Base-by-base conservation (phyloP, 2,329 filamentous ascomycete genomes). In the Nothophoma quercina region DNA sequence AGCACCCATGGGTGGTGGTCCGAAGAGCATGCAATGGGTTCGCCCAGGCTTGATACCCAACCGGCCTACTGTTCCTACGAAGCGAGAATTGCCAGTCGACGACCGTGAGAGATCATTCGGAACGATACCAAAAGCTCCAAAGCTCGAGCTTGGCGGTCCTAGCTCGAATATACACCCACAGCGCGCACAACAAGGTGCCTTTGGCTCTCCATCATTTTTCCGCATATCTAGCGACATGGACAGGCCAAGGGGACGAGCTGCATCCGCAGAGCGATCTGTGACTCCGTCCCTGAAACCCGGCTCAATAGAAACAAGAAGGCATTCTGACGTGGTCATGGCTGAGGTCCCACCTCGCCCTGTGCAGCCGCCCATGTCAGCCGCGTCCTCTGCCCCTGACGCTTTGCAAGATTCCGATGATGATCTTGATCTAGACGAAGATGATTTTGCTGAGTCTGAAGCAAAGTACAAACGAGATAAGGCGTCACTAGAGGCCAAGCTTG, bases 391-490 rank as follows among this genome's bases (percentile, higher is more conserved):
- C 3, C 68, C 68, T 5, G 64, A 71, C 46, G 65, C 59, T 5
- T 48, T 73, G 19, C 66, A 70, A 47, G 78, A 77, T 42, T 79
- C 77, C 18, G 78, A 81, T 16, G 78, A 81, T 42, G 77, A 77
- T 40, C 68, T 79, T 44, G 77, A 79, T 56, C 67, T 78, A 9
- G 75, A 77, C 26, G 77, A 81, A 51, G 77, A 68, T 26, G 74
- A 79, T 45, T 75, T 78, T 44, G 76, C 76, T 7, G 72, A 78
- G 25, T 74, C 75, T 16, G 76, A 80, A 62, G 76, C 75, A 5
- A 79, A 77, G 40, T 80, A 78, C 55, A 77, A 78, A 34, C 69
- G 74, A 8, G 73, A 78, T 51, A 79, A 78, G 58, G 67, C 77
- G 10, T 68, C 71, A 40, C 68, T 81, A 5, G 76, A 77, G 56